Conservation (phyloP, 2,329 filamentous ascomycete species). For the Diaporthe vaccinii region DNA sequence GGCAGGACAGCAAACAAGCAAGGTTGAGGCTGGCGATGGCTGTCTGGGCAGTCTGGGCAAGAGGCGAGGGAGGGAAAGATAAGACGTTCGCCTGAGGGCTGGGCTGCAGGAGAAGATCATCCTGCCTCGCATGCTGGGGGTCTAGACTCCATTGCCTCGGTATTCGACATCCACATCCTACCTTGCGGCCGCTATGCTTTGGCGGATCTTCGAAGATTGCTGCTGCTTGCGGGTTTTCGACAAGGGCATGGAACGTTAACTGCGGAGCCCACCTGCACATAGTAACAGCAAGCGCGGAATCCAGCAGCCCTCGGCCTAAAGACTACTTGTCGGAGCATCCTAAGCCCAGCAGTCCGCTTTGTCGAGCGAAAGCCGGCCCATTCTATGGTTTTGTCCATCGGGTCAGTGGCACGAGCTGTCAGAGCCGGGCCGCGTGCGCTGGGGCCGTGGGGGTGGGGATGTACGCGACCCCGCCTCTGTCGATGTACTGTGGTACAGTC, state of each 20-base stretch:
- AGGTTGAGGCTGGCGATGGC: slow-evolving; percentile 26
- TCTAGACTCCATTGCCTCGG: slow-evolving; percentile 8
- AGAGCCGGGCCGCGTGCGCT: not conserved
- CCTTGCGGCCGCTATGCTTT: not conserved
- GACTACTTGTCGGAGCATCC: not conserved
- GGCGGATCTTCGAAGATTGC: not conserved
- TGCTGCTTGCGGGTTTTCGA: not conserved
- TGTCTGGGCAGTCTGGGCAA: slow-evolving; percentile 29
- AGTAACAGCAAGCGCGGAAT: not conserved
- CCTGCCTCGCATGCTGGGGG: not conserved
- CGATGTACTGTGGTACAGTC: not conserved
- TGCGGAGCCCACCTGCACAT: not conserved
- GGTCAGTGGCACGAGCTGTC: not conserved
- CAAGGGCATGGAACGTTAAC: not conserved
- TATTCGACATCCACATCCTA: not conserved
- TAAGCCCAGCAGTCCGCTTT: not conserved
- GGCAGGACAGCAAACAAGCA: not conserved
- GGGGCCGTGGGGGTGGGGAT: slow-evolving; percentile 12
- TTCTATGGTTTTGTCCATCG: not conserved
- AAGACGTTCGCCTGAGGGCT: slow-evolving; percentile 22
- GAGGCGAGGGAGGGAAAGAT: slow-evolving; percentile 11
- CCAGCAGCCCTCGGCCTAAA: not conserved
- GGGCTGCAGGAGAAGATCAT: slow-evolving; percentile 1
- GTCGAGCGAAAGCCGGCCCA: not conserved
- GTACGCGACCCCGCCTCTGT: slow-evolving; percentile 5